These are phyloP conservation scores for Nosema muscidifuracis DNA, from an alignment of 371 early-diverging fungal genomes.

Conservation along the genomic window DNA sequence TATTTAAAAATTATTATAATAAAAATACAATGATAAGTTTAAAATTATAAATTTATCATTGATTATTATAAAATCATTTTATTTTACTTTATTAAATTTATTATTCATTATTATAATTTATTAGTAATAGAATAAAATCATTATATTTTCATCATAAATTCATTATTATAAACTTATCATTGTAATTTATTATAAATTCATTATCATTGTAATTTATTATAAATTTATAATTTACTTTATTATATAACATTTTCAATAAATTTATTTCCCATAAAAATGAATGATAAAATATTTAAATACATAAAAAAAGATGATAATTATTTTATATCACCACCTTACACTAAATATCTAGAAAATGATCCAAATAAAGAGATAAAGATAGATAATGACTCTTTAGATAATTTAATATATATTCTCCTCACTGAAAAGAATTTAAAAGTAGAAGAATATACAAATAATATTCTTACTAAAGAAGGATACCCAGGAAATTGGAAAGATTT, in stretches of 20 bases:
- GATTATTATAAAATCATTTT: no score
- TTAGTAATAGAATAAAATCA: no score
- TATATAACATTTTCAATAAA: background rate
- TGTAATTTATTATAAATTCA: no score
- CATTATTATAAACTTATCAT: no score
- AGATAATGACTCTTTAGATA: conserved; percentile 20
- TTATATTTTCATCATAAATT: no score
- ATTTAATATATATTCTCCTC: conserved; percentile 29
- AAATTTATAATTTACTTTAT: no score
- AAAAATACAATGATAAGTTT: no score
- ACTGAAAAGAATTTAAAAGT: conserved; percentile 30
- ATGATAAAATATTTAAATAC: background rate
- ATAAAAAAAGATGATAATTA: background rate
- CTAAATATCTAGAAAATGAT: background rate
- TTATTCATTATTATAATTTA: no score
- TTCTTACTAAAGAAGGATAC: conserved; percentile 45
- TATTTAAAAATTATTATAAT: no score
- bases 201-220: no score
- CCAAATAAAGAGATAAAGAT: conserved; percentile 13
- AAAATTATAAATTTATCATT: no score
- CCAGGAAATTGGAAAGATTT: conserved; percentile 61
- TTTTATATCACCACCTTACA: background rate
- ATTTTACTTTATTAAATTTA: no score
- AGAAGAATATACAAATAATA: conserved; percentile 55
- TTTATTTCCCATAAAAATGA: background rate